phyloP scores from a whole-genome alignment of 352 stramenopile genomes.

The Pythium pectinolyticum region DNA sequence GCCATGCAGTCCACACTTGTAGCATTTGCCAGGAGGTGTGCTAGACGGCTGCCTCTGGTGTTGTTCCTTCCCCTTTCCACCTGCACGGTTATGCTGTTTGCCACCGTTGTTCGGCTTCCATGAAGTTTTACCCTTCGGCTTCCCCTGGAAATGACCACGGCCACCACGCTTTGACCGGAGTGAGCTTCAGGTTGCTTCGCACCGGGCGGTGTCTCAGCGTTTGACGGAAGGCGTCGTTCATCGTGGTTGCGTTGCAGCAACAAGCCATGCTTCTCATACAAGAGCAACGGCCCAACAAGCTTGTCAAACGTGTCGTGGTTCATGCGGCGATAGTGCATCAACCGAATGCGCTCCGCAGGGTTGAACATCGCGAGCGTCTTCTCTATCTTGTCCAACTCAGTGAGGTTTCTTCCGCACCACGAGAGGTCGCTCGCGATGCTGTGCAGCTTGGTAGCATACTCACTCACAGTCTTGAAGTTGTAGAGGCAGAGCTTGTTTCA shows the following conservation, averaged over 20 bases:
- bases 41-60: not conserved
- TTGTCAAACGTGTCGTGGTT: constrained; percentile 24
- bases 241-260: constrained; percentile 20
- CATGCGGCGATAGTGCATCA: constrained; percentile 7
- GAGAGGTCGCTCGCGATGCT: constrained; percentile 16
- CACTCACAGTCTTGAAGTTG: constrained; percentile 28
- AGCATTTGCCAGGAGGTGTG: not conserved
- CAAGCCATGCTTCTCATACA: constrained; percentile 21
- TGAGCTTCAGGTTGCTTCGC: constrained; percentile 5
- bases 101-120: not conserved
- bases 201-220: not conserved
- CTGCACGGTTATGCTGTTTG: not conserved
- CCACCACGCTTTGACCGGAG: not conserved
- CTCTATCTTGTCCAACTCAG: constrained; percentile 11
- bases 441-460: constrained; percentile 19
- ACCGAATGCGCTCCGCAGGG: constrained; percentile 11
- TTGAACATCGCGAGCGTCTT: constrained; percentile 17
- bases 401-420: constrained; percentile 11
- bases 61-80: not conserved
- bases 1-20: constrained; percentile 9
- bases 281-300: constrained; percentile 7
- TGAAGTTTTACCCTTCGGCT: not conserved
- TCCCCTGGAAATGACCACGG: not conserved
- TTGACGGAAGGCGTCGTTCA: constrained; percentile 4
- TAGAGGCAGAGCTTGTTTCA: constrained; percentile 22